phyloP scores from a whole-genome alignment of 805 yeast species.

The Kluyveromyces aestuarii region DNA sequence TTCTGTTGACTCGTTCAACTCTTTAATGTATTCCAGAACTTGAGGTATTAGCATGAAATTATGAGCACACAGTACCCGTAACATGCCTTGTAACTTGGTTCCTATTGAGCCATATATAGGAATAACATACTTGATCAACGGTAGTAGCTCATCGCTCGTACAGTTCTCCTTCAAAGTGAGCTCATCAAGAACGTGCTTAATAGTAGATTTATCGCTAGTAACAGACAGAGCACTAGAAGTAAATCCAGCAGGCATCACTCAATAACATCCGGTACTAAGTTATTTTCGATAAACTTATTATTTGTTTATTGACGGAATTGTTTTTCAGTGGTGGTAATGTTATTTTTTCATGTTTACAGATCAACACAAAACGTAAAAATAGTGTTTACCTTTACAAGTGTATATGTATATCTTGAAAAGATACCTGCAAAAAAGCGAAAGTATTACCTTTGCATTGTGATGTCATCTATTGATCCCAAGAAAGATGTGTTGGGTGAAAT shows the following conservation, averaged over 20 bases:
- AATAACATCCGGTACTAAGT: not conserved
- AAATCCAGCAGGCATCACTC: not conserved
- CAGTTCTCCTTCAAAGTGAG: not conserved
- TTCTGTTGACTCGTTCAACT: conserved; percentile 9
- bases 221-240: not conserved
- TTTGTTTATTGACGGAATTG: too few species aligned
- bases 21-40: conserved; percentile 10
- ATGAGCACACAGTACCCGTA: conserved; percentile 6
- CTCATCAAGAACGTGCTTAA: not conserved
- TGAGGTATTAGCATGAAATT: conserved; percentile 16
- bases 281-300: not conserved
- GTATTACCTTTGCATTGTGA: not conserved
- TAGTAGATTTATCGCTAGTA: not conserved
- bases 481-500: conserved; percentile 1
- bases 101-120: conserved; percentile 21
- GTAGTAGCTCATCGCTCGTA: not conserved
- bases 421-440: not conserved
- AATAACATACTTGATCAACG: conserved; percentile 12
- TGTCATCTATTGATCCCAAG: not conserved
- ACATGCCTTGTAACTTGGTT: not conserved
- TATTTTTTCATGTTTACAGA: not conserved
- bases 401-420: not conserved
- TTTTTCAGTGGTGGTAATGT: not conserved
- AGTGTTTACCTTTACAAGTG: not conserved
- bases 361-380: not conserved